Percentiles rank a stretch among this genome's conserved stretches.
Conservation (phyloP, 2,329 filamentous ascomycete genomes). For the Ceratocystis variospora region DNA sequence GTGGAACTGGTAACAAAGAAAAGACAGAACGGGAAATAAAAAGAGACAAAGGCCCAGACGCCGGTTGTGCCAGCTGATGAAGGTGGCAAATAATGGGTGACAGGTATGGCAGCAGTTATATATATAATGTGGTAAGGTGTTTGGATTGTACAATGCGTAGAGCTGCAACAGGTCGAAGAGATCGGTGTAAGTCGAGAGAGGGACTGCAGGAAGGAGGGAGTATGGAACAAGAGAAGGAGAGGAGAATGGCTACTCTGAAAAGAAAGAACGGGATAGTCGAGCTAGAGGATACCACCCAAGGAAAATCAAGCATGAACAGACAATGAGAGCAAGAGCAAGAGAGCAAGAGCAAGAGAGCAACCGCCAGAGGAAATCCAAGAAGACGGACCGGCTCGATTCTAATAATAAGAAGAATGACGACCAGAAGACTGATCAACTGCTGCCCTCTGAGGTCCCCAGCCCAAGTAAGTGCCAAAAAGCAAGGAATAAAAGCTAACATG, state of each 20-base stretch:
- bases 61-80: background rate
- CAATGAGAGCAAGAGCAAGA: background rate
- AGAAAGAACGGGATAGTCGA: background rate
- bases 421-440: conserved; percentile 1
- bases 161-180: background rate
- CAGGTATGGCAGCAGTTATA: background rate
- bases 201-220: background rate
- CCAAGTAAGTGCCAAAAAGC: conserved; percentile 6
- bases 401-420: conserved; percentile 9
- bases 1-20: background rate
- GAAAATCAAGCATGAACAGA: background rate
- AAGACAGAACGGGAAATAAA: background rate
- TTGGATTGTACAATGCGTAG: background rate
- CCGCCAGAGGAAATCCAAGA: background rate
- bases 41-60: background rate
- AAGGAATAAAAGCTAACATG: conserved; percentile 6
- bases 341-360: background rate
- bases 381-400: conserved; percentile 6
- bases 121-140: too few species aligned
- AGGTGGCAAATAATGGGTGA: background rate
- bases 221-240: conserved; percentile 5
- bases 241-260: background rate
- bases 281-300: background rate
- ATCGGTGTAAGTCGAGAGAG: background rate
- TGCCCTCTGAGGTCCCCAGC: background rate